phyloP scores from a whole-genome alignment of 345 rosid genomes.

The Citrus cavaleriei region DNA sequence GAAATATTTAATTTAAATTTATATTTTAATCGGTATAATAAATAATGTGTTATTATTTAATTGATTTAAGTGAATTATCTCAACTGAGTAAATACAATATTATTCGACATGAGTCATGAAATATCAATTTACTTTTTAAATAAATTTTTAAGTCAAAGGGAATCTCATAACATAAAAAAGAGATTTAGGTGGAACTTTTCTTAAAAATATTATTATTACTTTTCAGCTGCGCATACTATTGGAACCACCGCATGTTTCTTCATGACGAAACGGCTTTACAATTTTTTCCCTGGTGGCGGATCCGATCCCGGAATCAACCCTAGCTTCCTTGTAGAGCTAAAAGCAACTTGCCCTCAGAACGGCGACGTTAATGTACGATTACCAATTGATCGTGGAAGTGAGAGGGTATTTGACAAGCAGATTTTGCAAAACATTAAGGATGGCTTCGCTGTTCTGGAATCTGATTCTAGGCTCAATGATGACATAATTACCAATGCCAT shows the following conservation, averaged over 20 bases:
- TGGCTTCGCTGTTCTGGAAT: constrained; percentile 72
- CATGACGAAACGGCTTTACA: constrained; percentile 66
- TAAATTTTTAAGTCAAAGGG: too few species aligned
- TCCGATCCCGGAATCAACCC: constrained; percentile 65
- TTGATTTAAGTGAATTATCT: too few species aligned
- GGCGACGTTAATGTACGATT: constrained; percentile 59
- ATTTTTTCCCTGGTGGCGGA: constrained; percentile 39
- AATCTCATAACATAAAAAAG: too few species aligned
- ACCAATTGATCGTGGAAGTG: constrained; percentile 54
- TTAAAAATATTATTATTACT: too few species aligned
- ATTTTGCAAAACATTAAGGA: constrained; percentile 52
- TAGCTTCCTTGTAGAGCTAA: constrained; percentile 34
- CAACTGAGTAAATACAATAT: too few species aligned
- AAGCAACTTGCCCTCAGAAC: constrained; percentile 44
- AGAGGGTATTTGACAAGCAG: constrained; percentile 45
- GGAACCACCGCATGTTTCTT: constrained; percentile 91
- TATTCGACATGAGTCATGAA: too few species aligned
- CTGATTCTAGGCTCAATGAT: constrained; percentile 69
- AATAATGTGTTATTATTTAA: too few species aligned
- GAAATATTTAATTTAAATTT: too few species aligned
- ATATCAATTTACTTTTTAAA: too few species aligned
- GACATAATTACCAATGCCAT: constrained; percentile 39
- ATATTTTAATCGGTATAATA: rapidly evolving
- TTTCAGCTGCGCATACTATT: constrained; percentile 76
- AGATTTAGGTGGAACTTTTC: too few species aligned